Percentiles rank a stretch among this genome's conserved stretches.
Evolutionary conservation across 495 filamentous ascomycete genomes (phyloP).

Genomic region (Penicillium robsamsonii): DNA sequence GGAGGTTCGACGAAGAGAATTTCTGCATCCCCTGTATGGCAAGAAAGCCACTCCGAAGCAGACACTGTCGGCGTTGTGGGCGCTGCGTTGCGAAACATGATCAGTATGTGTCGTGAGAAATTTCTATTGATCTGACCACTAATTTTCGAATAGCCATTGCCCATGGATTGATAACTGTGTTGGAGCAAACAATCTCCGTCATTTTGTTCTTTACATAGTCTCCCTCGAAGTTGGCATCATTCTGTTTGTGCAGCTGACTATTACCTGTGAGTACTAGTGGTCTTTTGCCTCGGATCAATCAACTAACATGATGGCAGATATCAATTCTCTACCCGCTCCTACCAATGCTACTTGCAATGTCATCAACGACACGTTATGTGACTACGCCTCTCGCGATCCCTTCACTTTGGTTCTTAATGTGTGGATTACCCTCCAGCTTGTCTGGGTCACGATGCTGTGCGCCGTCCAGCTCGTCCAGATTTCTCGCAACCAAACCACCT

Average conservation of each 20-base stretch:
- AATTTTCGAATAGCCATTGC: slow-evolving; percentile 72
- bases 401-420: slow-evolving; percentile 75
- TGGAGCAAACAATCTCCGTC: slow-evolving; percentile 88
- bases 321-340: slow-evolving; percentile 52
- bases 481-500: slow-evolving; percentile 88
- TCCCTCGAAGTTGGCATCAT: slow-evolving; percentile 73
- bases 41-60: slow-evolving; percentile 84
- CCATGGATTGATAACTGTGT: slow-evolving; percentile 98
- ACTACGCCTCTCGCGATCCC: slow-evolving; percentile 70
- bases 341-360: slow-evolving; percentile 64
- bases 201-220: slow-evolving; percentile 87
- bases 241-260: slow-evolving; percentile 52
- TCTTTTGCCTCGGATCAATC: neutral
- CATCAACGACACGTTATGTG: slow-evolving; percentile 70
- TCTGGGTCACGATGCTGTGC: slow-evolving; percentile 95
- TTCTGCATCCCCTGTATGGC: slow-evolving; percentile 96
- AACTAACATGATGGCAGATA: slow-evolving; percentile 42
- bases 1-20: slow-evolving; percentile 91
- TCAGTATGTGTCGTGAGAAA: slow-evolving; percentile 61
- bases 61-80: slow-evolving; percentile 87
- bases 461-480: slow-evolving; percentile 90
- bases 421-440: slow-evolving; percentile 79
- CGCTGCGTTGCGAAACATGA: slow-evolving; percentile 96
- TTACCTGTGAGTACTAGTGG: slow-evolving; percentile 49
- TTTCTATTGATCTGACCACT: slow-evolving; percentile 25